Percentiles rank a stretch among this genome's conserved stretches.
phyloP scores from a whole-genome alignment of 2,329 filamentous ascomycete species.

The Rutstroemia sp. region DNA sequence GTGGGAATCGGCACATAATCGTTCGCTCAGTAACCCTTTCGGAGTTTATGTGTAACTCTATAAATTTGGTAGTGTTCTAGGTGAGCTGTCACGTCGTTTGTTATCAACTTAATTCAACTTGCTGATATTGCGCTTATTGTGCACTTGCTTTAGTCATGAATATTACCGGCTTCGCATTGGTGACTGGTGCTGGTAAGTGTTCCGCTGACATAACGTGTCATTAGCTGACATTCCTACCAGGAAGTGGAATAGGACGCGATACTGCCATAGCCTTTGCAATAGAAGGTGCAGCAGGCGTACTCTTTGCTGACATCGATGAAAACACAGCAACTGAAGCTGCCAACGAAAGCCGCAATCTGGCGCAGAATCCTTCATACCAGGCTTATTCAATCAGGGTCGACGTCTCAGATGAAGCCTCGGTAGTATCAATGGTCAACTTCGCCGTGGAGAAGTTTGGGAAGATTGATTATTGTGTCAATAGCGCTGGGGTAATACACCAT shows the following conservation, averaged over 20 bases:
- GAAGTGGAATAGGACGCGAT: constrained; percentile 10
- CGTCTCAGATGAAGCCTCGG: not conserved
- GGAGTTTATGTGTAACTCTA: too few species aligned
- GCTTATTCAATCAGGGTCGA: constrained; percentile 1
- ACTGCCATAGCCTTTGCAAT: constrained; percentile 8
- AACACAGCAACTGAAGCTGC: not conserved
- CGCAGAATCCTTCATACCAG: not conserved
- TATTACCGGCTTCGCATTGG: constrained; percentile 1
- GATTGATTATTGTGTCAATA: constrained; percentile 13
- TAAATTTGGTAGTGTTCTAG: too few species aligned
- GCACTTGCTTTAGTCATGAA: not conserved
- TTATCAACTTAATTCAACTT: too few species aligned
- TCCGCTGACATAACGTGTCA: not conserved
- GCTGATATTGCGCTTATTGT: too few species aligned
- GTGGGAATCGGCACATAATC: too few species aligned
- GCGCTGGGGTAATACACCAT: constrained; percentile 9
- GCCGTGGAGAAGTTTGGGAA: constrained; percentile 2
- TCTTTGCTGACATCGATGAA: constrained; percentile 8
- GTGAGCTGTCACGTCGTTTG: too few species aligned
- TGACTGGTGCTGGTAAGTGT: not conserved
- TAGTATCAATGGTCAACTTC: not conserved
- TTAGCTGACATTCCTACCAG: not conserved
- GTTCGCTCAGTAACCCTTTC: too few species aligned
- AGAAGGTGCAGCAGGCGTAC: not conserved
- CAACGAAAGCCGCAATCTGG: not conserved